A percentile compares a stretch with the other conserved stretches of the same genome.
These are phyloP conservation scores for Penicillium sp. DNA, from an alignment of 2,329 filamentous ascomycete genomes.

Conservation along the genomic window DNA sequence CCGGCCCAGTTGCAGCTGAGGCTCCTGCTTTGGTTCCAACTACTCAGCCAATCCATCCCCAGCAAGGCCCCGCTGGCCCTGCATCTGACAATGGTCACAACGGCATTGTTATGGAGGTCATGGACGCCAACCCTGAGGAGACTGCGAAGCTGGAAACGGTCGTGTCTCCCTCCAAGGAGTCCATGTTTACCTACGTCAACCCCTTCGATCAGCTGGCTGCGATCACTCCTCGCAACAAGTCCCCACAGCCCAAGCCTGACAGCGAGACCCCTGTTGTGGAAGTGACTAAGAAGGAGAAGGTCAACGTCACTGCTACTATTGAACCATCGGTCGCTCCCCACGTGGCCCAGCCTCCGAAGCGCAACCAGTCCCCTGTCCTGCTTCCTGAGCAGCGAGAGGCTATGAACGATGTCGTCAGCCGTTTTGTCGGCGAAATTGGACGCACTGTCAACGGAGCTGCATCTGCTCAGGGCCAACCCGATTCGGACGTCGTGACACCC, in stretches of 20 bases:
- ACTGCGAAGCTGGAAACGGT: constrained; percentile 38
- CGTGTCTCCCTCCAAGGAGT: constrained; percentile 40
- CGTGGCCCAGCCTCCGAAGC: constrained; percentile 18
- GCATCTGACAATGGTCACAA: constrained; percentile 15
- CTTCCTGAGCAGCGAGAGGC: constrained; percentile 58
- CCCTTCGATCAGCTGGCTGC: constrained; percentile 71
- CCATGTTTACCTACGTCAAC: constrained; percentile 70
- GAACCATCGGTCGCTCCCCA: constrained; percentile 19
- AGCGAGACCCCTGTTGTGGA: constrained; percentile 44
- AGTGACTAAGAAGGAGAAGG: constrained; percentile 24
- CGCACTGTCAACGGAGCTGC: constrained; percentile 52
- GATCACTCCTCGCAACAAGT: constrained; percentile 63
- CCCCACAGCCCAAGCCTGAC: constrained; percentile 51
- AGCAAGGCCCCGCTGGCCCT: constrained; percentile 14
- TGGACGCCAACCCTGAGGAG: constrained; percentile 21
- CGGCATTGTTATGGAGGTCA: constrained; percentile 16
- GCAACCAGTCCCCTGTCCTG: constrained; percentile 28
- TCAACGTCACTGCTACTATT: constrained; percentile 25
- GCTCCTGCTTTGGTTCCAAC: constrained; percentile 45
- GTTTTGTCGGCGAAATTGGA: constrained; percentile 62
- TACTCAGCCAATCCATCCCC: constrained; percentile 32
- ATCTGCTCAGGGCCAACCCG: constrained; percentile 39
- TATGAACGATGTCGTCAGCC: constrained; percentile 69
- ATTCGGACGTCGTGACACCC: constrained; percentile 52
- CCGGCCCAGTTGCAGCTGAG: constrained; percentile 30